Evolutionary conservation across 2,329 filamentous ascomycete species (phyloP), one percentile per base, ranked within the genome.

Genomic region (Penicillium sclerotiorum): DNA sequence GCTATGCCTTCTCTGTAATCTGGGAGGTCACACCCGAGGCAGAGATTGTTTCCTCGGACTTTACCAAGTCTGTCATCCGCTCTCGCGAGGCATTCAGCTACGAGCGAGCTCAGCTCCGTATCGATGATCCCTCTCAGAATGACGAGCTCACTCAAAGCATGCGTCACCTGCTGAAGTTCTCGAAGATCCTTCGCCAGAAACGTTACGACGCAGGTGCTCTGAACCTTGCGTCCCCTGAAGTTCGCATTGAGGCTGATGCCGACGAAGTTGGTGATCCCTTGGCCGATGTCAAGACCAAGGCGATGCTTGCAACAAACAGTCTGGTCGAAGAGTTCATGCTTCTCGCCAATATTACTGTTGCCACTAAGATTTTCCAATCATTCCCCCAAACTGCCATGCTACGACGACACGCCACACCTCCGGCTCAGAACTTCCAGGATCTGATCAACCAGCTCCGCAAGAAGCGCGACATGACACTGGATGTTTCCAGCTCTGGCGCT

Each of bases 281-380:
- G 47, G 71, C 73, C 8, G 94, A 97, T 63, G 90, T 99, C 60
- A 91, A 97, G 78, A 95, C 92, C 5, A 99, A 99, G 75, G 82
- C 92, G 62, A 84, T 92, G 44, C 85, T 99, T 30, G 92, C 94
- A 65, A 99, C 94, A 45, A 99, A 97, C 77, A 96, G 93, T 18
- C 83, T 99, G 5, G 95, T 99, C 22, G 94, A 99, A 69, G 94
- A 99, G 69, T 97, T 99, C 80, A 99, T 99, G 94, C 80, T 99
- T 66, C 88, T 97, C 69, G 95, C 94, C 78, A 99, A 99, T 75
- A 91, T 90, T 65, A 93, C 88, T 60, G 95, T 99, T 23, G 94
- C 93, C 6, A 82, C 85, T 58, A 93, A 90, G 71, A 95, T 95
- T 66, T 90, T 95, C 75, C 83, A 89, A 41, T 86, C 91, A 2